Evolutionary conservation across 2,329 filamentous ascomycete species (phyloP), one percentile per base, ranked within the genome.

Genomic region (Arthroderma sp.): DNA sequence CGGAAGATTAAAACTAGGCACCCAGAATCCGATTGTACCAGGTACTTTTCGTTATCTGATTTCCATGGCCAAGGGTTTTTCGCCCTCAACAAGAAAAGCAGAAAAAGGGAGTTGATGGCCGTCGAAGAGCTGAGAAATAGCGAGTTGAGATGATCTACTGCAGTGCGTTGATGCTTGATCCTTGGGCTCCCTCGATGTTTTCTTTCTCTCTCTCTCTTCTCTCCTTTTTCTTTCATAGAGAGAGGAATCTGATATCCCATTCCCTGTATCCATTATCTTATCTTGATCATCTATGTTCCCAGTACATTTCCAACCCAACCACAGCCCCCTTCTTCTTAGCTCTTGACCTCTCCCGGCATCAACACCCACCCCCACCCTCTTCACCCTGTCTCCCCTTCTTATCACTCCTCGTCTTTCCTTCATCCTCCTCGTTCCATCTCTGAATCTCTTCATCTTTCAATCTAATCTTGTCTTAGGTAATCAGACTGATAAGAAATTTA

Each of bases 201-300:
- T 51, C 28, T 51, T 51, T 51, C 33, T 33, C 25, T 23, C 44
- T 7, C 19, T 17, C n/a, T n/a, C 4, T 5, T 23, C 3, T 21
- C 38, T 19, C 19, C 41, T 25, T 41, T 28, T 28, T 13, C 15
- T 28, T 25, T 47, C 19, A 5, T 23, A 11, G 41, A 25, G 6
- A 21, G 25, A 19, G 19, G 21, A 47, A 47, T 47, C 41, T 47
- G 41, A 47, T 47, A 31, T 47, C 21, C 13, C 41, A 15, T 21
- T 8, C 39, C 39, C n/a, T 21, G 5, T n/a, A n/a, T 25, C 21
- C 11, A 47, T 54, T 54, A 54, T 54, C 51, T 54, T 54, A 54
- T 54, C 51, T 54, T 54, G 51, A 54, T 54, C 51, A 54, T 38
- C 51, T 38, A 21, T 6, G 51, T 35, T 38, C 51, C 23, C 15